Conservation (phyloP, 2,329 filamentous ascomycete species). For the Alternaria panax region DNA sequence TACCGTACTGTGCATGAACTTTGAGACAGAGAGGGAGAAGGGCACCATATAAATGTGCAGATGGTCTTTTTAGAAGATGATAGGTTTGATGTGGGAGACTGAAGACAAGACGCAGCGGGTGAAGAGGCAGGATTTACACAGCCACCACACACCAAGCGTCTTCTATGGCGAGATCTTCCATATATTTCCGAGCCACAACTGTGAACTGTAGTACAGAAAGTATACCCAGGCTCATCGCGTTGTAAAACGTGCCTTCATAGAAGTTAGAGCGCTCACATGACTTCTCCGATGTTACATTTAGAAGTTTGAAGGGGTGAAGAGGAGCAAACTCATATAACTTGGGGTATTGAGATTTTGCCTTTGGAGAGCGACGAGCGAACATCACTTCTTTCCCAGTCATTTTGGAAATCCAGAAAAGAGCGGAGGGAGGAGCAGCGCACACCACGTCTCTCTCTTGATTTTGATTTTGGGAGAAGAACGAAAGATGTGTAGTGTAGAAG, state of each 20-base stretch:
- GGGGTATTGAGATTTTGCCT: too few relatives aligned
- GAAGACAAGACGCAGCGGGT: too few relatives aligned
- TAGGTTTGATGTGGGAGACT: not conserved
- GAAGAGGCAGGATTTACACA: not conserved
- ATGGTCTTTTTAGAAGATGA: not conserved
- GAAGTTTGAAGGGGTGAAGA: too few relatives aligned
- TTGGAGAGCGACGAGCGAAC: not conserved
- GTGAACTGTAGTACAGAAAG: not conserved
- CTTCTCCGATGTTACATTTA: too few relatives aligned
- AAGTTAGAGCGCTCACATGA: not conserved
- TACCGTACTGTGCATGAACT: rapidly evolving
- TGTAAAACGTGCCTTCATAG: too few relatives aligned
- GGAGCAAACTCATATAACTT: too few relatives aligned
- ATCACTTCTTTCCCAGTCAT: too few relatives aligned
- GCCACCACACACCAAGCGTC: not conserved
- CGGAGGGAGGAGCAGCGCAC: not conserved
- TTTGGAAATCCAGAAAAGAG: not conserved
- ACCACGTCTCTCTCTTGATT: not conserved
- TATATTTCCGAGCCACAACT: not conserved
- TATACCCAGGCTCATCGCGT: not conserved
- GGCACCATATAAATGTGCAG: too few relatives aligned
- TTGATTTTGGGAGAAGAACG: too few relatives aligned
- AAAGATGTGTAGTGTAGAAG: not conserved
- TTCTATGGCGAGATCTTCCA: rapidly evolving
- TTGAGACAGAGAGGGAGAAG: not conserved